Evolutionary conservation across 1,284 basidiomycete species (phyloP).

Genomic region (Volvariella volvacea): DNA sequence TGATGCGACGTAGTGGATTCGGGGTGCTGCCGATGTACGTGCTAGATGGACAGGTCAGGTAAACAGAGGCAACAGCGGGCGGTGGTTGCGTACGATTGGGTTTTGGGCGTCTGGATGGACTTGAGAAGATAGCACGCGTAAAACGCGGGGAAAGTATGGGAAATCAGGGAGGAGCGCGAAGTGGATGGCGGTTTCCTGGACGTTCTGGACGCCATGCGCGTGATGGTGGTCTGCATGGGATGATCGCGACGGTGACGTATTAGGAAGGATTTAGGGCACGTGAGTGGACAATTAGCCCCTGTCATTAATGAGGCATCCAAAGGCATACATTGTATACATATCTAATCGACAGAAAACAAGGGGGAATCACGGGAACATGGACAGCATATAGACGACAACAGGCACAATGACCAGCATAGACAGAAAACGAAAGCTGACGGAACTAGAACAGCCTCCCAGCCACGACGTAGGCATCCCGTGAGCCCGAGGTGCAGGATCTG

Average conservation of each 20-base stretch:
- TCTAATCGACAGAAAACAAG: no score
- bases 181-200: constrained; percentile 12
- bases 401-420: no score
- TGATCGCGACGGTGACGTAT: no score
- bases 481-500: constrained; percentile 24
- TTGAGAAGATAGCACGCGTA: constrained; percentile 88
- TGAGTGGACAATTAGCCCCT: no score
- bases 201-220: no score
- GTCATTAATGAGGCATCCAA: no score
- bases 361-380: no score
- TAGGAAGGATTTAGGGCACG: no score
- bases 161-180: constrained; percentile 32
- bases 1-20: constrained; percentile 68
- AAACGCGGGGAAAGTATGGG: constrained; percentile 68
- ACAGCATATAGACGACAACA: no score
- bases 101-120: constrained; percentile 49
- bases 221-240: no score
- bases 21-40: constrained; percentile 84
- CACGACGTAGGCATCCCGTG: constrained; percentile 32
- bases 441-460: constrained; percentile 17
- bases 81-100: constrained; percentile 55
- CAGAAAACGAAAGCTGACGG: no score
- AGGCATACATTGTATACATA: no score
- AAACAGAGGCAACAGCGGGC: constrained; percentile 1
- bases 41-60: constrained; percentile 22